Evolutionary conservation across 768 basidiomycete species (phyloP), one percentile per base, ranked within the genome.

Genomic region (Trametes cingulata): DNA sequence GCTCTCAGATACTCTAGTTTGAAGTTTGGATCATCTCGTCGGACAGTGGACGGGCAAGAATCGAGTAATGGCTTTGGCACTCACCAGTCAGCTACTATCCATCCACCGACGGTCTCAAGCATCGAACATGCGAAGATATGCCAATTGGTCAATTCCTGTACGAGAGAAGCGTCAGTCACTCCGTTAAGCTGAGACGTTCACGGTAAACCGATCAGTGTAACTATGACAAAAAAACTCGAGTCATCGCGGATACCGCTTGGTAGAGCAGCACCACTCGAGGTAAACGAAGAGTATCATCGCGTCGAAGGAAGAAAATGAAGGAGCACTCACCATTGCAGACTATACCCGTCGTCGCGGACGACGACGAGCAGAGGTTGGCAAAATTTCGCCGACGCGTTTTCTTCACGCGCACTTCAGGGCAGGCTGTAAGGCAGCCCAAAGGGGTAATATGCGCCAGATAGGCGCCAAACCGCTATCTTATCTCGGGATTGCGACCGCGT

Each of bases 1-100:
- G 79, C 85, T 74, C 90, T 92, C 90, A 91, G 81, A 91, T 86
- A 92, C 89, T 91, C 89, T 92, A 92, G 90, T 92, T 92, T 92
- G 89, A 88, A 81, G 74, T 69, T 77, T 75, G 78, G 70, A 74
- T 90, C 87, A 87, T 88, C 86, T 52, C 61, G 52, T 64, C 60
- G 48, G 58, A 50, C 56, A 48, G 10, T 45, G 13, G 66, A 69
- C 60, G 45, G 62, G 45, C 51, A 37, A 46, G 25, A 49, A n/a
- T 52, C 40, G 62, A 35, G 15, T 53, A 17, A 49, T 27, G 49
- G 48, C 19, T 35, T 35, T 6, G 20, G 56, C 22, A 65, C 61
- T 61, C 65, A 74, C 69, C 53, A 15, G 20, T 24, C 54, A 36
- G 14, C 5, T n/a, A 24, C 3, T n/a, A 2, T 36, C 45, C 10